Base-by-base conservation (phyloP, 768 basidiomycete species). In the Russula lepida region DNA sequence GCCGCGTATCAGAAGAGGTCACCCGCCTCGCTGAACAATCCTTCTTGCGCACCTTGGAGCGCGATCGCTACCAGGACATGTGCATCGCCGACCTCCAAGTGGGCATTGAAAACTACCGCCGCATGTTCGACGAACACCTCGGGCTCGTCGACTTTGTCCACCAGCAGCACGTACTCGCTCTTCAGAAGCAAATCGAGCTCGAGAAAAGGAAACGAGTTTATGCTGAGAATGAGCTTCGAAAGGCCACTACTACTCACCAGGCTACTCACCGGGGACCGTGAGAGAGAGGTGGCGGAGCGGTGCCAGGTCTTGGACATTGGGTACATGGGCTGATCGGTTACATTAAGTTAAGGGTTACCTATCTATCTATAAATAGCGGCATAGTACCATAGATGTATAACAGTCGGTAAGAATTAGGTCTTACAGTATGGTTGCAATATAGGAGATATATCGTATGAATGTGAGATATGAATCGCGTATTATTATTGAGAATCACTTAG, bases 201-300 rank as follows among this genome's bases (percentile, higher is more conserved):
- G 60, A 50, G 54, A 56, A 41, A 50, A 43, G 41, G 33, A 25
- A 56, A 44, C 48, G 54, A 35, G n/a, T 44, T 8, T 17, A 50
- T 25, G 48, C 32, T 8, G 60, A 56, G 15, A 35, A 44, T 30
- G 39, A 44, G 27, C 41, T 50, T 46, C 32, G 44, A 25, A 51
- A 44, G 32, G 41, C 41, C 21, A 23, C 15, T 43, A 12, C 15
- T 27, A 32, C 54, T 2, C 54, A 13, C 3, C 39, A 41, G 60
- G 41, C 15, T 27, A 32, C 54, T 2, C 54, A 13, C 3, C 39
- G 41, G 60, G 41, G 48, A 51, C 11, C 33, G 41, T 19, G 27
- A 56, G 37, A 19, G 33, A 0, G 41, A n/a, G 17, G 17, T 8
- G 7, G 6, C n/a, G 28, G 8, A 19, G 13, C 11, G 2, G 19